Evolutionary conservation across 345 rosid species (phyloP).

Genomic region (Eucalyptus guilfoylei): DNA sequence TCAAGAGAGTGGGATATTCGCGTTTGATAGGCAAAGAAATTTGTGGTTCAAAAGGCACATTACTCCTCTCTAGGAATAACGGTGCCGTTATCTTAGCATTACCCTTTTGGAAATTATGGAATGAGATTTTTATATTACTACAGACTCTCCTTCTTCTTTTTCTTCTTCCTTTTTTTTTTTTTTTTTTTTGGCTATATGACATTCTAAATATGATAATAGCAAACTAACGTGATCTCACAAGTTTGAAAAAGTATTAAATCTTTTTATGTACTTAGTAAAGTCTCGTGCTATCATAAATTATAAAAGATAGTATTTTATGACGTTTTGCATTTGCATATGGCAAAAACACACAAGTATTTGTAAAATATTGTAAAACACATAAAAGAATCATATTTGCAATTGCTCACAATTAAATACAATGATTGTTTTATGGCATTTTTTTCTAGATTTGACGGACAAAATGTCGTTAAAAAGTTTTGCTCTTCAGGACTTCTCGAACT

Average conservation of each 20-base stretch:
- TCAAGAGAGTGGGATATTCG: too few species aligned
- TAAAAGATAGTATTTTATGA: too few species aligned
- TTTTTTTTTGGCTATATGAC: not conserved
- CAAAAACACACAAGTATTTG: not conserved
- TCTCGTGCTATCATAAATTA: too few species aligned
- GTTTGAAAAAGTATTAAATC: not conserved
- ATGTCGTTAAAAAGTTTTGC: not conserved
- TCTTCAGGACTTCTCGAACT: not conserved
- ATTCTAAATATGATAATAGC: too few species aligned
- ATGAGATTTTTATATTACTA: too few species aligned
- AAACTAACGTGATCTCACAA: not conserved
- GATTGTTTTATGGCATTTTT: not conserved
- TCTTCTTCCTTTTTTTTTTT: rapidly evolving
- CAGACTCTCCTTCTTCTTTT: not conserved
- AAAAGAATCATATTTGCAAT: not conserved
- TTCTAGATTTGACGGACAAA: not conserved
- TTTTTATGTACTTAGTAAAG: not conserved
- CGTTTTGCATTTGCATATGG: not conserved
- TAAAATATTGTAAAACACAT: not conserved
- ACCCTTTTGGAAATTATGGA: too few species aligned
- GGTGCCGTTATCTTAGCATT: too few species aligned
- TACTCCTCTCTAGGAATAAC: too few species aligned
- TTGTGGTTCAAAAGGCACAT: too few species aligned
- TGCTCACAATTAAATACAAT: not conserved
- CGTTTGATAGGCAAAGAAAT: too few species aligned